phyloP scores from a whole-genome alignment of 495 filamentous ascomycete genomes.

The Penicillium cataractarum region DNA sequence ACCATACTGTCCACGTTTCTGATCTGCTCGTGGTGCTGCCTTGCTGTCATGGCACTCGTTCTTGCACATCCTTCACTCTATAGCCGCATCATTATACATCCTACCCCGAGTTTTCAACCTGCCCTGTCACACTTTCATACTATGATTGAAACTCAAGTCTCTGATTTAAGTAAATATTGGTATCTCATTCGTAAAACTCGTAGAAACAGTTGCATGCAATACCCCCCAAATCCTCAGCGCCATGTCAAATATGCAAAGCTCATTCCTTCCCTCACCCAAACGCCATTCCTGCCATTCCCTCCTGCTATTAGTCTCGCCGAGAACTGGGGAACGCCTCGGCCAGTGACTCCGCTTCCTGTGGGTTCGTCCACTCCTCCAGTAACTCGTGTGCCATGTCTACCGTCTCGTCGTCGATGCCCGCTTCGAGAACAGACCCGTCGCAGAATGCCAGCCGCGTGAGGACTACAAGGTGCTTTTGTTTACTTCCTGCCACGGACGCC shows the following conservation, averaged over 20 bases:
- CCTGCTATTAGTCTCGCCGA: conserved; percentile 28
- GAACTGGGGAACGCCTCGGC: conserved; percentile 57
- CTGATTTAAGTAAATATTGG: conserved; percentile 7
- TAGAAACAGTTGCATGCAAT: conserved; percentile 13
- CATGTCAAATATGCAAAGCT: conserved; percentile 14
- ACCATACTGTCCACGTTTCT: no score
- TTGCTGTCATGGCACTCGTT: no score
- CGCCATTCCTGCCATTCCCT: background rate
- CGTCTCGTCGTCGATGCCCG: conserved; percentile 67
- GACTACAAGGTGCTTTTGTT: conserved; percentile 67
- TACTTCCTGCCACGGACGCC: conserved; percentile 56
- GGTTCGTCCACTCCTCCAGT: conserved; percentile 66
- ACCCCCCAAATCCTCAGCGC: conserved; percentile 11
- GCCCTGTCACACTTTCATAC: no score
- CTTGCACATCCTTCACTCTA: no score
- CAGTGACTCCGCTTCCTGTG: conserved; percentile 71
- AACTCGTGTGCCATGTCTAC: conserved; percentile 67
- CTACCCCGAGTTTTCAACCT: no score
- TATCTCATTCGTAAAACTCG: conserved; percentile 21
- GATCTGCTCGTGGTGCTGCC: no score
- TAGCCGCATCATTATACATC: background rate
- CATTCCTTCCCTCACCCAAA: background rate
- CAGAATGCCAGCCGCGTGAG: conserved; percentile 71
- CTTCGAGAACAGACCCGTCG: conserved; percentile 62
- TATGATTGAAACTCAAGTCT: background rate